These are phyloP conservation scores for Plantago rigida DNA, from an alignment of 305 asterid genomes.

Conservation along the genomic window DNA sequence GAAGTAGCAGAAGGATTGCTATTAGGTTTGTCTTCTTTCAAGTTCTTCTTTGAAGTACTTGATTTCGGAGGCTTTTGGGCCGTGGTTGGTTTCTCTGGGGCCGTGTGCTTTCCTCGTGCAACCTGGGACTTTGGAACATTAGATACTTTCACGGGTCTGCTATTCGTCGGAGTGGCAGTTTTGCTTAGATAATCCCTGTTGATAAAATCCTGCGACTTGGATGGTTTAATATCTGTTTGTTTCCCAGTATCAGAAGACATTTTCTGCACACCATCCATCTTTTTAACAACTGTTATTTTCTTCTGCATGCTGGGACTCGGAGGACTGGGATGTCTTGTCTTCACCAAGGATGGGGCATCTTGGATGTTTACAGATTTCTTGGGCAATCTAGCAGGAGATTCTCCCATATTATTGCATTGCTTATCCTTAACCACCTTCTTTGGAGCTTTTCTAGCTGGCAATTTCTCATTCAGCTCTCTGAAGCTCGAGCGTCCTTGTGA, in stretches of 20 bases:
- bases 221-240: slow-evolving; percentile 27
- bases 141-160: slow-evolving; percentile 32
- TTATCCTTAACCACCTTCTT: slow-evolving; percentile 27
- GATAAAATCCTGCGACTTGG: slow-evolving; percentile 26
- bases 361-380: slow-evolving; percentile 22
- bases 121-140: slow-evolving; percentile 29
- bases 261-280: slow-evolving; percentile 28
- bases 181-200: slow-evolving; percentile 25
- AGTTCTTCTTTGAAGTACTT: slow-evolving; percentile 32
- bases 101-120: slow-evolving; percentile 25
- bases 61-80: slow-evolving; percentile 23
- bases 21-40: slow-evolving; percentile 29
- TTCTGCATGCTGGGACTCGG: slow-evolving; percentile 33
- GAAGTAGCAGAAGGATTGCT: slow-evolving; percentile 26
- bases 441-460: slow-evolving; percentile 25
- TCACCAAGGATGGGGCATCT: slow-evolving; percentile 28
- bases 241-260: slow-evolving; percentile 30
- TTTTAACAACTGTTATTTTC: slow-evolving; percentile 35
- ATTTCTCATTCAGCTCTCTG: slow-evolving; percentile 25
- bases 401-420: slow-evolving; percentile 25
- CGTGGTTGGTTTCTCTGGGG: slow-evolving; percentile 20
- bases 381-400: slow-evolving; percentile 20
- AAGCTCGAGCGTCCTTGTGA: slow-evolving; percentile 23
- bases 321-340: slow-evolving; percentile 29
- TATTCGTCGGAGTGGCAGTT: slow-evolving; percentile 27